Conservation (phyloP, 2,329 filamentous ascomycete species). For the Diaporthe citrichinensis region DNA sequence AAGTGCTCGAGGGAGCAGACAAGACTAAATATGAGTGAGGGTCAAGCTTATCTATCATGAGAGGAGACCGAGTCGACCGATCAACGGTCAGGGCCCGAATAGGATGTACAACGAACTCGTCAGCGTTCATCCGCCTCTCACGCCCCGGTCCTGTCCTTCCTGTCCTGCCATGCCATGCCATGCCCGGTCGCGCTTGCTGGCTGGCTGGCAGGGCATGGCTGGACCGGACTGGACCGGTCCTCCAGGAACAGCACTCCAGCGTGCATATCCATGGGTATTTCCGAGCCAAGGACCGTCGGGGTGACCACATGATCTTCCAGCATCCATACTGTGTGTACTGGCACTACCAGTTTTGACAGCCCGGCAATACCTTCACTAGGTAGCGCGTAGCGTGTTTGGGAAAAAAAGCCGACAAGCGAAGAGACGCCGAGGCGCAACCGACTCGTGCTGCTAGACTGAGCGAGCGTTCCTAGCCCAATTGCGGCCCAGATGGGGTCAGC, state of each 20-base stretch:
- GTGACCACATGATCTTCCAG: constrained; percentile 12
- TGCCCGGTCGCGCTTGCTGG: constrained; percentile 19
- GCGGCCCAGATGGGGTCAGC: constrained; percentile 27
- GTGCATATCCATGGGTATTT: constrained; percentile 1
- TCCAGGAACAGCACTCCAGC: constrained; percentile 19
- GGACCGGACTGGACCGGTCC: constrained; percentile 13
- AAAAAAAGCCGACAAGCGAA: constrained; percentile 26
- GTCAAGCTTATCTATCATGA: constrained; percentile 24
- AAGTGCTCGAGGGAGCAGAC: not conserved
- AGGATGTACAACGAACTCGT: constrained; percentile 24
- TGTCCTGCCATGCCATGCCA: constrained; percentile 1
- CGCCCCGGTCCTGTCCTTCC: constrained; percentile 14
- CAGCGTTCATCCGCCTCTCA: constrained; percentile 22
- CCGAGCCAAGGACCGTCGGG: not conserved
- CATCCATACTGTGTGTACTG: not conserved
- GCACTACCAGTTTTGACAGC: constrained; percentile 15
- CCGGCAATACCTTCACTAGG: not conserved
- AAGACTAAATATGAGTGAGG: constrained; percentile 34
- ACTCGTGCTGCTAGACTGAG: constrained; percentile 1
- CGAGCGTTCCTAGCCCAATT: constrained; percentile 19
- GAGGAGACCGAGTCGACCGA: constrained; percentile 16
- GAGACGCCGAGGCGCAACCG: constrained; percentile 25
- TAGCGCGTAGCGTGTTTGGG: constrained; percentile 20
- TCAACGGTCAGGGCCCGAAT: constrained; percentile 30
- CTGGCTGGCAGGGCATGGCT: constrained; percentile 10